Conservation (phyloP, 306 rosid species). For the Corylus heterophylla region DNA sequence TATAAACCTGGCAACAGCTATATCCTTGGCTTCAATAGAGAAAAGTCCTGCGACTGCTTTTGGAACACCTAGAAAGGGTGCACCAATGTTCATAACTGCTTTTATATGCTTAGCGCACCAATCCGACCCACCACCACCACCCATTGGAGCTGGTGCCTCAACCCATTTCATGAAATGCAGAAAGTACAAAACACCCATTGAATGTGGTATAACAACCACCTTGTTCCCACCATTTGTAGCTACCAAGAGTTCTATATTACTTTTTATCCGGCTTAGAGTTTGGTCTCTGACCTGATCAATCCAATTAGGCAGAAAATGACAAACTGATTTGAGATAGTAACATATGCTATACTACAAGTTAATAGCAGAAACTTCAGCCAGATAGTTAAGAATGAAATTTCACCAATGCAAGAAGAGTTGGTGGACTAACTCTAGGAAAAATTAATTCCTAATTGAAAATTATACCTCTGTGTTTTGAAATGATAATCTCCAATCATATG, state of each 20-base stretch:
- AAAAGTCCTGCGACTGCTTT: slow-evolving; percentile 78
- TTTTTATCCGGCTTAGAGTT: slow-evolving; percentile 71
- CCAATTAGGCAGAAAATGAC: slow-evolving; percentile 26
- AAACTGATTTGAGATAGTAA: slow-evolving; percentile 18
- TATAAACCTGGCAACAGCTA: slow-evolving; percentile 79
- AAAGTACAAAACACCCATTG: slow-evolving; percentile 84
- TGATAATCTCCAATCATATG: slow-evolving; percentile 85
- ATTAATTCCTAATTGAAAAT: slow-evolving; percentile 15
- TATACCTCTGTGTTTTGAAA: slow-evolving; percentile 89
- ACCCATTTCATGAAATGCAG: slow-evolving; percentile 93
- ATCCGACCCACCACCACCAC: slow-evolving; percentile 84
- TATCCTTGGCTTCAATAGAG: slow-evolving; percentile 79
- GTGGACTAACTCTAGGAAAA: background rate
- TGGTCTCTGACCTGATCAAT: slow-evolving; percentile 70
- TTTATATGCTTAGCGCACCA: slow-evolving; percentile 87
- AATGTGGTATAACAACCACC: slow-evolving; percentile 84
- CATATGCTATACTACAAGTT: slow-evolving; percentile 3
- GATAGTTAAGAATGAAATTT: slow-evolving; percentile 17
- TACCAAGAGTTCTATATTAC: slow-evolving; percentile 79
- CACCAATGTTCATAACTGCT: slow-evolving; percentile 78
- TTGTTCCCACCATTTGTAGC: slow-evolving; percentile 72
- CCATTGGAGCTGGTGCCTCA: slow-evolving; percentile 77
- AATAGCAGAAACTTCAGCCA: slow-evolving; percentile 11
- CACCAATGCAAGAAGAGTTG: slow-evolving; percentile 2
- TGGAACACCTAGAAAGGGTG: slow-evolving; percentile 86